These are phyloP conservation scores for Cladosporium sp. DNA, from an alignment of 2,329 filamentous ascomycete genomes.

Conservation along the genomic window DNA sequence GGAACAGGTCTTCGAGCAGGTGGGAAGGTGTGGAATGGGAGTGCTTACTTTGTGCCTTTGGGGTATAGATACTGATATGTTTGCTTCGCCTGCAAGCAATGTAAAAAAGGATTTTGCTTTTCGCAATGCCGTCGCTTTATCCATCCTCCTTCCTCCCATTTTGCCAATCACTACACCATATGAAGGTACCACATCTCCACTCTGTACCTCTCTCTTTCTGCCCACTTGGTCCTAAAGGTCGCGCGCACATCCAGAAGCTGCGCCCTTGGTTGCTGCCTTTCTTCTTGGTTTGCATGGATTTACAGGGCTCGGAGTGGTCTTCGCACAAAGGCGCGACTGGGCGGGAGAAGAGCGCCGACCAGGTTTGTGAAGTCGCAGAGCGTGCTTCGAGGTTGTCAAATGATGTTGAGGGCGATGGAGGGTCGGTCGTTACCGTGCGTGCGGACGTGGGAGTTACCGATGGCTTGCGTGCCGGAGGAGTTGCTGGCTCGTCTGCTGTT, in stretches of 20 bases:
- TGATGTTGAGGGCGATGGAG: background rate
- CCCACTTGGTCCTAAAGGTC: slow-evolving; percentile 80
- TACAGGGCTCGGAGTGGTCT: slow-evolving; percentile 76
- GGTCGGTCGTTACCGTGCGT: background rate
- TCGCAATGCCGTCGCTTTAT: background rate
- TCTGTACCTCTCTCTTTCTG: slow-evolving; percentile 77
- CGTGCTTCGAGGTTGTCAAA: slow-evolving; percentile 18
- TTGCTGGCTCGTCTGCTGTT: background rate
- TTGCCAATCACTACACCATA: slow-evolving; percentile 62
- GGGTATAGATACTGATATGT: too few relatives aligned
- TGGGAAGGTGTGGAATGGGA: too few relatives aligned
- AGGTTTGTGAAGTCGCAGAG: slow-evolving; percentile 47
- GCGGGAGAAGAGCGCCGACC: slow-evolving; percentile 78
- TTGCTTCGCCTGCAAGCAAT: too few relatives aligned
- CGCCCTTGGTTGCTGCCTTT: slow-evolving; percentile 72
- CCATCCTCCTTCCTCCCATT: slow-evolving; percentile 15
- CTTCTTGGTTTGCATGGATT: slow-evolving; percentile 80
- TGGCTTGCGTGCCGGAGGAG: background rate
- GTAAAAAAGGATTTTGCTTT: too few relatives aligned
- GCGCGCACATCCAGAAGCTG: slow-evolving; percentile 62
- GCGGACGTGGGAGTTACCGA: background rate
- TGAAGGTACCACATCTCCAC: slow-evolving; percentile 86
- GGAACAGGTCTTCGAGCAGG: too few relatives aligned
- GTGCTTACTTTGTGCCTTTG: too few relatives aligned
- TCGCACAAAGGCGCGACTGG: slow-evolving; percentile 74